Base-by-base conservation (phyloP, 371 early-diverging fungal genomes). In the Lichtheimia hyalospora region DNA sequence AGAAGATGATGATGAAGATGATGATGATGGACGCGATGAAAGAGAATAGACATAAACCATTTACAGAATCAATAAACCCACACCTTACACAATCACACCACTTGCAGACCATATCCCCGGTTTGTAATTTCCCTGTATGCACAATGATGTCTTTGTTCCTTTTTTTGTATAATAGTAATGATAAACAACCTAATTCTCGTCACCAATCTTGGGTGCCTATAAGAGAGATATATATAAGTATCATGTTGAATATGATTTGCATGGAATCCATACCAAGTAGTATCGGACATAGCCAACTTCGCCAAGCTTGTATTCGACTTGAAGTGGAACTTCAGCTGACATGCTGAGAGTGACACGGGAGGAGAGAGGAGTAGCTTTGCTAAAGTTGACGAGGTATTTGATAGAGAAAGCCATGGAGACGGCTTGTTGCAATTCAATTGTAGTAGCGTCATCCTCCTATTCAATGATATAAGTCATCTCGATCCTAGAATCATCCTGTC, bases 301-400 rank as follows among this genome's bases (percentile, higher is more conserved):
- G 54, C 84, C 89, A 67, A 97, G 92, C 70, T 89, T 87, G 79
- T 95, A 97, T 80, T 98, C 96, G 52, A 98, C 89, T 71, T 97
- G 76, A 57, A 98, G 75, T 25, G 99, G 99, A 12, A 92, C 89
- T 25, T 93, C 96, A 66, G 87, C 82, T 41, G 91, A 87, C 73
- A 98, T 80, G 70, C 83, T 84, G 54, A 98, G 77, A 50, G 83
- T 88, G 60, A 98, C 97, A 52, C 83, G 80, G 25, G 70, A 65
- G 13, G 93, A 81, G 50, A 97, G 84, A 7, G 97, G 90, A 8
- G 96, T 91, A 40, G 98, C 97, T 83, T 98, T 99, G 57, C 96
- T 88, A 64, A 99, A 97, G 84, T 91, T 91, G 66, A 83, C 79
- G 21, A 99, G 82, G 83, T 96, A 97, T 80, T 98, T 98, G 69